Conservation (phyloP, 2,329 filamentous ascomycete species). For the Penicillium sp. region DNA sequence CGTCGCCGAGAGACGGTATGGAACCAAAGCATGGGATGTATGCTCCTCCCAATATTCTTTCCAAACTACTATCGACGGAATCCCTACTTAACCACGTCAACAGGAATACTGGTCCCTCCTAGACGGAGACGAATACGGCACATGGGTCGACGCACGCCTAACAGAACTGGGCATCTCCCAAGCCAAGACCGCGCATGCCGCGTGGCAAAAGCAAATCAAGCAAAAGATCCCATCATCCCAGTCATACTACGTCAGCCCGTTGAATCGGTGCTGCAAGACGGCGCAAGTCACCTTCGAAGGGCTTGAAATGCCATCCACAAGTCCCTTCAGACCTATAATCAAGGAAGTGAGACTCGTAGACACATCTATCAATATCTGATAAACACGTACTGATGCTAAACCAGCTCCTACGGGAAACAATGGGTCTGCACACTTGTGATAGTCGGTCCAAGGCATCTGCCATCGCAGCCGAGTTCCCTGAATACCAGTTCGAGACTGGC, state of each 20-base stretch:
- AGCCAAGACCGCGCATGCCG: conserved; percentile 41
- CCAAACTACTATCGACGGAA: too few relatives aligned
- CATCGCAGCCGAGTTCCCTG: conserved; percentile 49
- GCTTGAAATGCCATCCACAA: conserved; percentile 43
- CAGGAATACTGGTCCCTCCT: conserved; percentile 57
- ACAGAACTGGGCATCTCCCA: conserved; percentile 52
- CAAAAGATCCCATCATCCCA: conserved; percentile 51
- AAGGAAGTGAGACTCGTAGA: conserved; percentile 46
- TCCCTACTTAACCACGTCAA: neutral
- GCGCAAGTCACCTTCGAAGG: conserved; percentile 52
- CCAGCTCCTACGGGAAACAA: conserved; percentile 53
- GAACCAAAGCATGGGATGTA: conserved; percentile 58
- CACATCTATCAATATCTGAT: neutral
- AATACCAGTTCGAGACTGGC: conserved; percentile 49
- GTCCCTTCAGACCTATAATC: conserved; percentile 51
- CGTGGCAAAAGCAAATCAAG: conserved; percentile 49
- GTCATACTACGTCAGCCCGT: conserved; percentile 54
- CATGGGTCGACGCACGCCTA: conserved; percentile 57
- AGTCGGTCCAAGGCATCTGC: conserved; percentile 48
- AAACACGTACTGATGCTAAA: neutral
- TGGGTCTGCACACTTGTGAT: conserved; percentile 61
- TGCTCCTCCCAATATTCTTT: conserved; percentile 11
- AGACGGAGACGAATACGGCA: conserved; percentile 52
- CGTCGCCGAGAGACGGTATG: conserved; percentile 56
- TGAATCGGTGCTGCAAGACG: conserved; percentile 56